phyloP scores from a whole-genome alignment of 768 basidiomycete species.

The Tephrocybe sp. region DNA sequence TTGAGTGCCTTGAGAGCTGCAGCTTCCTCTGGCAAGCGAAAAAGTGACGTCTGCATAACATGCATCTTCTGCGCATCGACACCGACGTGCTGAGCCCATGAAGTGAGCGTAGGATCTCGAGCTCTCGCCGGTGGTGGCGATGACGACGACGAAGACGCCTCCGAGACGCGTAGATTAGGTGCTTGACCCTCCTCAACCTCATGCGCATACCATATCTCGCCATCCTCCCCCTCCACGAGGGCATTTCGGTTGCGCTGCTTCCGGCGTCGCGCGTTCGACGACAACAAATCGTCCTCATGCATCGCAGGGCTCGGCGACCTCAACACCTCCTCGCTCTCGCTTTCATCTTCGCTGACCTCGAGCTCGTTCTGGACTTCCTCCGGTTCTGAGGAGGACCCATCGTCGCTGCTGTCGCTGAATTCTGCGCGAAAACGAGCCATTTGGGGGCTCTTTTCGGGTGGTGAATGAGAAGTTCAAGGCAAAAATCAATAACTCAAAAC shows the following conservation, averaged over 20 bases:
- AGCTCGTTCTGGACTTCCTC: slow-evolving; percentile 17
- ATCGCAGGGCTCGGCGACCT: slow-evolving; percentile 43
- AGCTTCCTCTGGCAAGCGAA: slow-evolving; percentile 74
- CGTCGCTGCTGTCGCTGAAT: slow-evolving; percentile 58
- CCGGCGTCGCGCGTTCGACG: slow-evolving; percentile 23
- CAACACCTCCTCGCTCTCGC: slow-evolving; percentile 35
- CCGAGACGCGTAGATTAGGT: slow-evolving; percentile 27
- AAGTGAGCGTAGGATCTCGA: slow-evolving; percentile 52
- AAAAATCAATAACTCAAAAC: no score
- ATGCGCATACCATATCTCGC: slow-evolving; percentile 45
- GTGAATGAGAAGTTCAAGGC: not conserved
- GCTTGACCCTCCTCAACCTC: slow-evolving; percentile 31
- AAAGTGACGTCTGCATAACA: slow-evolving; percentile 91
- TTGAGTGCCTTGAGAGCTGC: slow-evolving; percentile 59
- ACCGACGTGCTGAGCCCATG: slow-evolving; percentile 73
- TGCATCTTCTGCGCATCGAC: slow-evolving; percentile 89
- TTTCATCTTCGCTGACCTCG: slow-evolving; percentile 31
- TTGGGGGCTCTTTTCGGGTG: slow-evolving; percentile 1
- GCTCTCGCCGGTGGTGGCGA: slow-evolving; percentile 33
- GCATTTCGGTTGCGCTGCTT: slow-evolving; percentile 38
- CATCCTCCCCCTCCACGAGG: slow-evolving; percentile 55
- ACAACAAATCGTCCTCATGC: slow-evolving; percentile 48
- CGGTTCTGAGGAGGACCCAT: slow-evolving; percentile 30
- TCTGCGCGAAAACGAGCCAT: slow-evolving; percentile 75
- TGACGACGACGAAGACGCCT: slow-evolving; percentile 29